A percentile compares a stretch with the other conserved stretches of the same genome.
Conservation (phyloP, 2,329 filamentous ascomycete species). For the Colletotrichum theobromicola region DNA sequence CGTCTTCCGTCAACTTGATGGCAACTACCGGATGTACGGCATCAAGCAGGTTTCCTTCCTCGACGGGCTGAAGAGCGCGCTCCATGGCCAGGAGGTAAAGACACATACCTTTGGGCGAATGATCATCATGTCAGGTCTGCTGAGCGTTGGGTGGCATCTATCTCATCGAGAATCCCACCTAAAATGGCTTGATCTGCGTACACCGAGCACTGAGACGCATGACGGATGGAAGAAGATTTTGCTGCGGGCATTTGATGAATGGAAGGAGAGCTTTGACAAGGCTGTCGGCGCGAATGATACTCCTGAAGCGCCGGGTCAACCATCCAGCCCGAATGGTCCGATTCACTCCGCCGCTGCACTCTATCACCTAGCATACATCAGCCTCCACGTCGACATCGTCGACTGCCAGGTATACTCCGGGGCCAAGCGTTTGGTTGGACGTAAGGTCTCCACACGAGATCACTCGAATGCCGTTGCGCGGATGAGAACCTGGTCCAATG, state of each 20-base stretch:
- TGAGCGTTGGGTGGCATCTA: constrained; percentile 94
- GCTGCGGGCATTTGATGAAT: constrained; percentile 82
- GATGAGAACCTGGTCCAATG: constrained; percentile 81
- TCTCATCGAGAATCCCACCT: constrained; percentile 86
- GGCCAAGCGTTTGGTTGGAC: constrained; percentile 76
- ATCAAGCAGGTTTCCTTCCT: constrained; percentile 82
- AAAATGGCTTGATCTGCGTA: constrained; percentile 75
- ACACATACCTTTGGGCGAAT: constrained; percentile 90
- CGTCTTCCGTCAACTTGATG: constrained; percentile 78
- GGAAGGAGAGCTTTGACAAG: constrained; percentile 84
- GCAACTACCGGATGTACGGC: constrained; percentile 77
- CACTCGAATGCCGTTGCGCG: constrained; percentile 74
- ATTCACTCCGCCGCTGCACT: constrained; percentile 82
- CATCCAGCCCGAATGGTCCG: constrained; percentile 63
- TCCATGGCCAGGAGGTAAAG: constrained; percentile 80
- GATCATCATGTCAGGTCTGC: constrained; percentile 86
- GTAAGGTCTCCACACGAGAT: constrained; percentile 78
- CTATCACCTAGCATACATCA: constrained; percentile 88
- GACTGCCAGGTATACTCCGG: constrained; percentile 91
- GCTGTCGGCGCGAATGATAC: constrained; percentile 53
- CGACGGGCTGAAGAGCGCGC: constrained; percentile 81
- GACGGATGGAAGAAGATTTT: constrained; percentile 82
- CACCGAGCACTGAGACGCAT: constrained; percentile 61
- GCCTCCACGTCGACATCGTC: constrained; percentile 85
- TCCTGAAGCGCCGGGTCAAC: constrained; percentile 45